phyloP scores from a whole-genome alignment of 2,329 filamentous ascomycete species.

The Diaporthe sp. region DNA sequence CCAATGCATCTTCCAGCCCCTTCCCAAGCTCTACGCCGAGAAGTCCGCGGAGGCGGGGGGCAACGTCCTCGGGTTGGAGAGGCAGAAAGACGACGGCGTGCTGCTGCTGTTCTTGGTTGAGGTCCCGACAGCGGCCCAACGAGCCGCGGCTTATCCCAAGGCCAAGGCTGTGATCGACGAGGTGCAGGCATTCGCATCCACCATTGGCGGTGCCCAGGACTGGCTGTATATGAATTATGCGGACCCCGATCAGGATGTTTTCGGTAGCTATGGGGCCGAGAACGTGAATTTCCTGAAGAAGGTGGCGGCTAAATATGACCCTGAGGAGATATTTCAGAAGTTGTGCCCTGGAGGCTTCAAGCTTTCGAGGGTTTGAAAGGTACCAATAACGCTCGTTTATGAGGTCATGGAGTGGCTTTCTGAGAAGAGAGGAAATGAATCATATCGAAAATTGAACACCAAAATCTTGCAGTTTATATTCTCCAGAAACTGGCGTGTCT shows the following conservation, averaged over 20 bases:
- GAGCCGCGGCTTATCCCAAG: conserved; percentile 34
- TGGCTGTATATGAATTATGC: conserved; percentile 44
- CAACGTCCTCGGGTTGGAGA: conserved; percentile 40
- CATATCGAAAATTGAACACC: not conserved
- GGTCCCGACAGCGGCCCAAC: conserved; percentile 37
- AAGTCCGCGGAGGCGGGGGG: conserved; percentile 34
- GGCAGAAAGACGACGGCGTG: conserved; percentile 35
- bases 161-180: conserved; percentile 35
- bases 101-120: conserved; percentile 36
- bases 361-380: conserved; percentile 21
- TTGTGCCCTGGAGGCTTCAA: conserved; percentile 42
- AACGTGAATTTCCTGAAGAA: conserved; percentile 39
- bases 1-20: conserved; percentile 41
- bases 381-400: not conserved
- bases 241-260: conserved; percentile 39
- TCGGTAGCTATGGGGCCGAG: conserved; percentile 41
- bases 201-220: conserved; percentile 33
- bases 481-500: not conserved
- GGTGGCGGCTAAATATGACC: conserved; percentile 41
- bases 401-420: not conserved
- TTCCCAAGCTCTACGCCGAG: conserved; percentile 33
- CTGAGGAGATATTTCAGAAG: conserved; percentile 40
- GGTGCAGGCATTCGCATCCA: conserved; percentile 36
- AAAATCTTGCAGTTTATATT: not conserved
- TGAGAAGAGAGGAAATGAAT: not conserved